Conservation (phyloP, 2,329 filamentous ascomycete genomes). For the Chaetomiaceae sp. region DNA sequence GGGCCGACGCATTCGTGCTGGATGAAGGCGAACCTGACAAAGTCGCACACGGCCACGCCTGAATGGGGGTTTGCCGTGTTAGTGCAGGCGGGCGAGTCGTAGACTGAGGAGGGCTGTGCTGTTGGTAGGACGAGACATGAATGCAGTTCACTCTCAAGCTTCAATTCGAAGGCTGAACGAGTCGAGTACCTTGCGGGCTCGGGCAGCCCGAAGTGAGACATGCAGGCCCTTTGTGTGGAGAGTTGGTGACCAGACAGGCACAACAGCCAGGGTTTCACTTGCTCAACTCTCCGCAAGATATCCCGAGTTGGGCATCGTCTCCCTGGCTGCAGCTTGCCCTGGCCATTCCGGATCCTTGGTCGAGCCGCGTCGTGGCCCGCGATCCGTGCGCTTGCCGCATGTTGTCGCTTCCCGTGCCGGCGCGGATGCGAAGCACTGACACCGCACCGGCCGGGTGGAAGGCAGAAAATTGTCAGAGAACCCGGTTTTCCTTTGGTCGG, state of each 20-base stretch:
- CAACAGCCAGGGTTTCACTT: no score
- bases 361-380: neutral
- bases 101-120: no score
- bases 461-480: neutral
- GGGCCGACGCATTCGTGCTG: conserved; percentile 39
- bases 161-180: no score
- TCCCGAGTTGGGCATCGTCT: no score
- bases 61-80: conserved; percentile 44
- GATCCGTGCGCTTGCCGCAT: conserved; percentile 7
- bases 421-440: conserved; percentile 10
- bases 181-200: no score
- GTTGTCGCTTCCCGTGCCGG: conserved; percentile 6
- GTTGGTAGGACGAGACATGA: neutral
- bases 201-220: no score
- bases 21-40: conserved; percentile 38
- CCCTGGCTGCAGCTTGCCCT: no score
- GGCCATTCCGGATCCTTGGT: neutral
- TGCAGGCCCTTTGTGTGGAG: no score
- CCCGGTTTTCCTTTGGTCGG: conserved; percentile 1
- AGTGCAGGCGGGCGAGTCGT: neutral
- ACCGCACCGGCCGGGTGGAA: neutral
- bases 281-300: no score
- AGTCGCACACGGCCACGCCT: conserved; percentile 29
- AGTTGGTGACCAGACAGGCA: no score
- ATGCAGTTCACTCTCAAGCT: no score